A percentile compares a stretch with the other conserved stretches of the same genome.
Evolutionary conservation across 306 rosid genomes (phyloP).

Genomic region (Gynostemma pentaphyllum): DNA sequence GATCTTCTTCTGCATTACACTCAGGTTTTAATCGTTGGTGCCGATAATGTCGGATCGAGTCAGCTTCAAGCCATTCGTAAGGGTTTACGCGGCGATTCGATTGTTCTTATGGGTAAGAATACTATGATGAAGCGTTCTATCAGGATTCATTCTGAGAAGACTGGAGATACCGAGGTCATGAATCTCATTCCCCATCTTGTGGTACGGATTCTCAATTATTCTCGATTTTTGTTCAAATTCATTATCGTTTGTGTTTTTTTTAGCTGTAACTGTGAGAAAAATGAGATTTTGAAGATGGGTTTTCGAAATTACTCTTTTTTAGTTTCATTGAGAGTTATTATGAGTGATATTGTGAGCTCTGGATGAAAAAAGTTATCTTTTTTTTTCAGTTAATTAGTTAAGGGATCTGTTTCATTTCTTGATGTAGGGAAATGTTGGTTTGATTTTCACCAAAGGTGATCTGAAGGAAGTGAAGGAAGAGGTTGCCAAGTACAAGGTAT

Average conservation of each 20-base stretch:
- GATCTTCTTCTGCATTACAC: slow-evolving; percentile 43
- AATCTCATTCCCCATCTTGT: slow-evolving; percentile 73
- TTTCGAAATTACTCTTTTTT: no score
- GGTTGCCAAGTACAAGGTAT: slow-evolving; percentile 87
- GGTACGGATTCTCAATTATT: slow-evolving; percentile 16
- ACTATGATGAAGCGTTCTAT: slow-evolving; percentile 88
- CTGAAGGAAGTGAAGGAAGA: slow-evolving; percentile 92
- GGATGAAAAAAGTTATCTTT: no score
- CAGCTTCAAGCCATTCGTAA: slow-evolving; percentile 71
- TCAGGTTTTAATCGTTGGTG: slow-evolving; percentile 67
- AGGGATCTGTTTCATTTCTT: no score
- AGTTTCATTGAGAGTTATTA: no score
- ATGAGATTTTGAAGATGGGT: no score
- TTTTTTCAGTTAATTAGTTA: no score
- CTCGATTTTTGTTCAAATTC: background rate
- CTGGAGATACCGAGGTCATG: slow-evolving; percentile 46
- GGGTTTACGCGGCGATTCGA: slow-evolving; percentile 76
- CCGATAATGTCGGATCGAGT: slow-evolving; percentile 82
- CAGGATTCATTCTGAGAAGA: slow-evolving; percentile 54
- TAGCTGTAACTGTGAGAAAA: background rate
- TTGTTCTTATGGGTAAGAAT: slow-evolving; percentile 88
- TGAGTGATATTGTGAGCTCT: no score
- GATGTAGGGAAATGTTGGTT: slow-evolving; percentile 76
- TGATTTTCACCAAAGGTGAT: slow-evolving; percentile 86
- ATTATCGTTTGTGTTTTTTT: background rate